Base-by-base conservation (phyloP, 1,139 yeast genomes). In the Casaregolazyma lundiana region DNA sequence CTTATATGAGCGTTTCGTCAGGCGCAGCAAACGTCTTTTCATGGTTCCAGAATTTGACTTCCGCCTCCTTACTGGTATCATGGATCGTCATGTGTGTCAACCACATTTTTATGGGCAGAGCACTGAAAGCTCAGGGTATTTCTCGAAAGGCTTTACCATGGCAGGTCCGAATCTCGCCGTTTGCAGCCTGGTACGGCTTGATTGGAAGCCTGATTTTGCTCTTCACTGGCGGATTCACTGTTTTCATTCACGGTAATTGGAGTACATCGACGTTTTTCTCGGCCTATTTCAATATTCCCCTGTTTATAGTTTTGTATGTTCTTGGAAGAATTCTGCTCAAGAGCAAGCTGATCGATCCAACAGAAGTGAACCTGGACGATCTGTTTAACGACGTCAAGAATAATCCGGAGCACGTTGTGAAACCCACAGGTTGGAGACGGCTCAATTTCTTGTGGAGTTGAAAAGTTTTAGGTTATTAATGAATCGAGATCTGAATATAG, bases 41-140 rank as follows among this genome's bases (percentile, higher is more conserved):
- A 58, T 87, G 95, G 95, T 73, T 87, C 50, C 71, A 84, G 54
- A 84, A 84, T 65, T 80, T 86, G 45, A 78, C 83, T 35, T 70
- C 78, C 9, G 68, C 75, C 11, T 75, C 77, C 6, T 57, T 71
- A 41, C 63, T 75, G 52, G 62, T 72, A 47, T 59, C 73, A 18
- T 73, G 73, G 61, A 50, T 67, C 20, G 65, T 70, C 50, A 67
- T 73, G 48, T 70, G 73, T 66, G 54, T 65, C 52, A 59, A 69
- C 48, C 72, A 71, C 59, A 70, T 69, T 53, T 64, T 66, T 52
- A 45, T 84, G 67, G 73, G 72, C 71, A 71, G 70, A 53, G 94
- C 90, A 2, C 71, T 81, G 53, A 74, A 72, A 61, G 88, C 78
- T 3, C 92, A 81, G 68, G 85, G 84, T 22, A 60, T 75, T 55